phyloP scores from a whole-genome alignment of 2,329 filamentous ascomycete species.

The Myriosclerotinia duriaeana region DNA sequence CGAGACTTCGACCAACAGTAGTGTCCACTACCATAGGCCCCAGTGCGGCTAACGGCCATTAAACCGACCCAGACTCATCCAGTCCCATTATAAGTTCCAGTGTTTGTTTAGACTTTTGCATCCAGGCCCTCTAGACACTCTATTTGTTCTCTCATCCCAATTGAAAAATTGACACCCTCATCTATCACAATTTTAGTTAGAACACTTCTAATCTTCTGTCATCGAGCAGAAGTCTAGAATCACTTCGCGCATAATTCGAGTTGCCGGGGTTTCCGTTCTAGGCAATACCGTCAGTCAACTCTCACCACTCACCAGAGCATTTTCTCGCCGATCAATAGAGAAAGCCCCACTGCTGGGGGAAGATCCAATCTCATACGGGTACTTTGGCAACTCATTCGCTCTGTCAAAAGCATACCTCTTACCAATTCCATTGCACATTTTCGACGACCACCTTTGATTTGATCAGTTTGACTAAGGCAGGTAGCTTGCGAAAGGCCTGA shows the following conservation, averaged over 20 bases:
- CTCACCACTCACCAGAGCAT: not conserved
- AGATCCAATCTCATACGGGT: slow-evolving; percentile 8
- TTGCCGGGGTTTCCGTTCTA: slow-evolving; percentile 11
- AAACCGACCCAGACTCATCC: slow-evolving; percentile 5
- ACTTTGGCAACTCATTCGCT: slow-evolving; percentile 7
- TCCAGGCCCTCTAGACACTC: slow-evolving; percentile 8
- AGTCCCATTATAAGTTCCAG: not conserved
- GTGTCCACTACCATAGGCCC: not conserved
- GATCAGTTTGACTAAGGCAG: slow-evolving; percentile 1
- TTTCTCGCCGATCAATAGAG: not conserved
- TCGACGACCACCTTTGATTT: not conserved
- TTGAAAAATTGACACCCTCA: not conserved
- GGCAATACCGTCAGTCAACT: not conserved
- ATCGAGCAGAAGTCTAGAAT: slow-evolving; percentile 20
- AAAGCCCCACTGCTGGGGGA: slow-evolving; percentile 8
- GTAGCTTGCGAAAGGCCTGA: slow-evolving; percentile 19
- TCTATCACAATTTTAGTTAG: not conserved
- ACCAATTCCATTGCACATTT: slow-evolving; percentile 1
- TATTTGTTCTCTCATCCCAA: slow-evolving; percentile 6
- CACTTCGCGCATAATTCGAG: slow-evolving; percentile 11
- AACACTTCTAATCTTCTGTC: slow-evolving; percentile 12
- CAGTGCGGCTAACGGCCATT: slow-evolving; percentile 2
- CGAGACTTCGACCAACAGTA: not conserved
- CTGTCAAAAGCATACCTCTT: not conserved
- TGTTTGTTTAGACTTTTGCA: slow-evolving; percentile 17